Base-by-base conservation (phyloP, 352 stramenopile species). In the Peronosclerospora sorghi region DNA sequence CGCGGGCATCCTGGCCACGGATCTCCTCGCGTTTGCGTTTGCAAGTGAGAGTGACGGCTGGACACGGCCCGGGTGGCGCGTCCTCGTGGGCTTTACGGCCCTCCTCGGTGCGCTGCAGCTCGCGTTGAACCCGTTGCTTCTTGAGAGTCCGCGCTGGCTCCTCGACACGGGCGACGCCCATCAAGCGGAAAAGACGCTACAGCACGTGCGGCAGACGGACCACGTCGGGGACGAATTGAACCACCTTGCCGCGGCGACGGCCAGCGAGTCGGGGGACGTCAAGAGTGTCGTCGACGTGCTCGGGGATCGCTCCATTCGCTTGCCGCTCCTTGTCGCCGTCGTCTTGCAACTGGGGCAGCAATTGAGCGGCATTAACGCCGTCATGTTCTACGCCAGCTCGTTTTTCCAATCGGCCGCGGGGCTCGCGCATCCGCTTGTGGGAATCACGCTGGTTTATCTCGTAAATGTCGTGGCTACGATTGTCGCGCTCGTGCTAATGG, bases 351-450 rank as follows among this genome's bases (percentile, higher is more conserved):
- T 82, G 19, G 70, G 65, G 8, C 73, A 86, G 44, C 73, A 86
- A 36, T 65, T 86, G 39, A 80, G 64, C 13, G 73, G 73, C 8
- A 86, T 86, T 37, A 86, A 83, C 46, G 73, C 73, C 29, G 73
- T 86, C 41, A 86, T 86, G 73, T 86, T 83, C 53, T 86, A 86
- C 64, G 71, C 73, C 0, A 86, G 63, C 35, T 76, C 65, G 21
- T 86, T 86, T 38, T 82, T 86, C 49, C 45, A 73, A 50, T 77
- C n/a, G n/a, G n/a, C 62, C 28, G 73, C 80, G 0, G 68, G 73
- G 0, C 48, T 86, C 20, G 49, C 73, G 23, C 65, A 86, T 45
- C 70, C 73, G 18, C 57, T 83, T 8, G 51, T 74, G 6, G 73
- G 73, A 5, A 68, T 76, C 12, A 70, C 55, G n/a, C 48, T 86